Percentiles rank a stretch among this genome's conserved stretches.
Evolutionary conservation across 805 yeast species (phyloP).

Genomic region (Candida namnaoensis): DNA sequence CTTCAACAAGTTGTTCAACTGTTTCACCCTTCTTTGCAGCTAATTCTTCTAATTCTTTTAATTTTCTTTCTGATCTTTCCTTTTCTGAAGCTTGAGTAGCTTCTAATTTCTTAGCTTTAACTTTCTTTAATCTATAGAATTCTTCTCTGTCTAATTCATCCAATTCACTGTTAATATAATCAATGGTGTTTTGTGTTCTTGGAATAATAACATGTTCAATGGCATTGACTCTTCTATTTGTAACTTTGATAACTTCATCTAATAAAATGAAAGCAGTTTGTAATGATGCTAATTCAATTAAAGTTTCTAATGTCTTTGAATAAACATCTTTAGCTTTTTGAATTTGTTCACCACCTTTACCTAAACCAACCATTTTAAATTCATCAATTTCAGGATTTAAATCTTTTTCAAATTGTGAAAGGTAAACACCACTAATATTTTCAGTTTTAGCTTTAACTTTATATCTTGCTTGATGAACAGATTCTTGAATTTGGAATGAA

Average conservation of each 20-base stretch:
- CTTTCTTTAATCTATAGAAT: slow-evolving; percentile 92
- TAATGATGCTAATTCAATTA: slow-evolving; percentile 90
- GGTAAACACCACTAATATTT: slow-evolving; percentile 90
- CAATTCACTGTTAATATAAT: slow-evolving; percentile 86
- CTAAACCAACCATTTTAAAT: slow-evolving; percentile 92
- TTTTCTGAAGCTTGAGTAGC: slow-evolving; percentile 20
- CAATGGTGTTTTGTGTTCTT: slow-evolving; percentile 92
- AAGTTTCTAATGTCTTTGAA: slow-evolving; percentile 93
- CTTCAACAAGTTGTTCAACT: slow-evolving; percentile 6
- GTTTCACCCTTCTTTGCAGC: slow-evolving; percentile 12
- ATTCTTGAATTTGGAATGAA: slow-evolving; percentile 91
- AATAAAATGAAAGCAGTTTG: slow-evolving; percentile 95
- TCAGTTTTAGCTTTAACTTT: slow-evolving; percentile 89
- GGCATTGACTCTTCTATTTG: slow-evolving; percentile 97
- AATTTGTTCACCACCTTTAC: slow-evolving; percentile 98
- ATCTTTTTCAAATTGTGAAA: slow-evolving; percentile 86
- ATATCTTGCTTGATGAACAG: slow-evolving; percentile 85
- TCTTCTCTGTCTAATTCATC: slow-evolving; percentile 98
- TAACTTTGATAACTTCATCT: slow-evolving; percentile 96
- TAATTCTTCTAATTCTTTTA: slow-evolving; percentile 11
- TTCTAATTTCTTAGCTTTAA: slow-evolving; percentile 25
- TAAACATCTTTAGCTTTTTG: slow-evolving; percentile 90
- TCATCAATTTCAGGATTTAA: slow-evolving; percentile 84
- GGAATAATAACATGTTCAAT: slow-evolving; percentile 98
- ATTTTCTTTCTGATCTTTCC: slow-evolving; percentile 19